Percentiles rank a stretch among this genome's conserved stretches.
phyloP scores from a whole-genome alignment of 805 yeast species.

The Geotrichum ghanense region DNA sequence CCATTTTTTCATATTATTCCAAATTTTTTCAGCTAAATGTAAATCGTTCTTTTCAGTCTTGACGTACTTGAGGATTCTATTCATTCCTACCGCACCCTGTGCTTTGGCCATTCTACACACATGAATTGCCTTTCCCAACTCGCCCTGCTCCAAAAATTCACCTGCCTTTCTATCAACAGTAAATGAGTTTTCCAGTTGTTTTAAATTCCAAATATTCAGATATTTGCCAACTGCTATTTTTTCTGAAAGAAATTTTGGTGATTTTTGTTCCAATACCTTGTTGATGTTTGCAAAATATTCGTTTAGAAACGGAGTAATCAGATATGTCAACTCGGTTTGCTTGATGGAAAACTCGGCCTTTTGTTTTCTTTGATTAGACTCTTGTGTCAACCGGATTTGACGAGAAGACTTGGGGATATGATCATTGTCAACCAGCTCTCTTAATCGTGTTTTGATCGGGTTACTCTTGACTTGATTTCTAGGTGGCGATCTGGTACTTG shows the following conservation, averaged over 20 bases:
- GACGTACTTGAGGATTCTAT: conserved; percentile 8
- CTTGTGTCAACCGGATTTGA: background rate
- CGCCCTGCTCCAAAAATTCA: conserved; percentile 6
- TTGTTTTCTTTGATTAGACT: background rate
- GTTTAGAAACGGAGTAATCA: background rate
- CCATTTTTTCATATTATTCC: conserved; percentile 12
- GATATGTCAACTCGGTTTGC: background rate
- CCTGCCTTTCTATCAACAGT: conserved; percentile 10
- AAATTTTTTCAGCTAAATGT: conserved; percentile 8
- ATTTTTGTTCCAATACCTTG: background rate
- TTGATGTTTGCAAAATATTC: background rate
- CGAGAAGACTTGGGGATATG: background rate
- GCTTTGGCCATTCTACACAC: conserved; percentile 10
- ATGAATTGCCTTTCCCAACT: conserved; percentile 9
- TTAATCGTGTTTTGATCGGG: background rate
- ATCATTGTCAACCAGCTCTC: background rate
- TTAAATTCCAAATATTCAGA: conserved; percentile 9
- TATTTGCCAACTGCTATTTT: conserved; percentile 6
- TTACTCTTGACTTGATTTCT: background rate
- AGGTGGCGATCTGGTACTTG: too few species aligned
- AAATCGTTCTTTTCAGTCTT: background rate
- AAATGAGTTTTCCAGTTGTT: conserved; percentile 10
- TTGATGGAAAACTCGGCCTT: background rate
- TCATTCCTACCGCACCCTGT: conserved; percentile 14
- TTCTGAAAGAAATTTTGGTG: background rate